A percentile compares a stretch with the other conserved stretches of the same genome.
Evolutionary conservation across 768 basidiomycete genomes (phyloP).

Genomic region (Suillus subalutaceus): DNA sequence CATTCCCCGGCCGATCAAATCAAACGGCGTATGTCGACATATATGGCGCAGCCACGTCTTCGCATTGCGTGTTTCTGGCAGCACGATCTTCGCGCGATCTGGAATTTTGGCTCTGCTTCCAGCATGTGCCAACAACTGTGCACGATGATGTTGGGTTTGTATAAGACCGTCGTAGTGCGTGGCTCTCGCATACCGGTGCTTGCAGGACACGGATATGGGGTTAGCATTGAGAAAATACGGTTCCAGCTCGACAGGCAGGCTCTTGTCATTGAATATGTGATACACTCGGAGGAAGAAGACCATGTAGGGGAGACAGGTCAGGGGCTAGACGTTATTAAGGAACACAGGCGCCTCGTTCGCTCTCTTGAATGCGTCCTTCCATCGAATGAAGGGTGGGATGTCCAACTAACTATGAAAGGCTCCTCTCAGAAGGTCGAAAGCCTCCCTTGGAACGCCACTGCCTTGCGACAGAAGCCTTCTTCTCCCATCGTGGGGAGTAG

Average conservation of each 20-base stretch:
- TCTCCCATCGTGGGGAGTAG: slow-evolving; percentile 36
- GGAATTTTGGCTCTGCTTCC: slow-evolving; percentile 73
- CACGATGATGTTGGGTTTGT: slow-evolving; percentile 80
- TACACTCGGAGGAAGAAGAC: slow-evolving; percentile 77
- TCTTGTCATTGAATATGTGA: slow-evolving; percentile 79
- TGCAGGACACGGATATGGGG: slow-evolving; percentile 77
- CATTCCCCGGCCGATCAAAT: slow-evolving; percentile 40
- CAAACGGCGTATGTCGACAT: slow-evolving; percentile 29
- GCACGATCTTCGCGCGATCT: slow-evolving; percentile 86
- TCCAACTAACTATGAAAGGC: slow-evolving; percentile 75
- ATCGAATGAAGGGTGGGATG: slow-evolving; percentile 80
- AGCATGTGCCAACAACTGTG: slow-evolving; percentile 79
- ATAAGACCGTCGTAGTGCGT: slow-evolving; percentile 79
- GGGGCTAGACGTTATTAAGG: slow-evolving; percentile 70
- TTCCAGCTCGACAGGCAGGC: slow-evolving; percentile 86
- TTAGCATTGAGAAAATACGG: slow-evolving; percentile 75
- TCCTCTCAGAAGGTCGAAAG: slow-evolving; percentile 72
- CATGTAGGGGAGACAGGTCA: slow-evolving; percentile 35
- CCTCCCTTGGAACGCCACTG: slow-evolving; percentile 73
- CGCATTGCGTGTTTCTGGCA: slow-evolving; percentile 95
- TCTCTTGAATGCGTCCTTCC: slow-evolving; percentile 84
- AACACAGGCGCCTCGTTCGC: slow-evolving; percentile 69
- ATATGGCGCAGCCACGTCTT: slow-evolving; percentile 41
- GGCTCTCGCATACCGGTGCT: slow-evolving; percentile 76
- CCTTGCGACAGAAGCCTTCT: slow-evolving; percentile 46